Evolutionary conservation across 2,329 filamentous ascomycete species (phyloP).

Genomic region (Pochonia chlamydosporia): DNA sequence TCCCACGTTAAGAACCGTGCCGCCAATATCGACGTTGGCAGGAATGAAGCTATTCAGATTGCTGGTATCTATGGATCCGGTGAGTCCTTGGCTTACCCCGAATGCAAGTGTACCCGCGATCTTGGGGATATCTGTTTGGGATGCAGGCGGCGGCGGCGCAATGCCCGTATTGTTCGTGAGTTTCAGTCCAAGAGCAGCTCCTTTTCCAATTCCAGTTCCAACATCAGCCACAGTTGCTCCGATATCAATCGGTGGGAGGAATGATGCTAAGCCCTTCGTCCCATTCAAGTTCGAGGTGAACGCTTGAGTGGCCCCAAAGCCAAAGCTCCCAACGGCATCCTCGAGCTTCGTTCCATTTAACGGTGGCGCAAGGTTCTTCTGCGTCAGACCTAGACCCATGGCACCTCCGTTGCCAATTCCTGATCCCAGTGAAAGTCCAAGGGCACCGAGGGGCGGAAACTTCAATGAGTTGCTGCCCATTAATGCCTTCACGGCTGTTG

Average conservation of each 20-base stretch:
- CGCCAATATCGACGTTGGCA: conserved; percentile 4
- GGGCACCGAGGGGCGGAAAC: conserved; percentile 11
- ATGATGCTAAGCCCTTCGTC: conserved; percentile 1
- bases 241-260: conserved; percentile 8
- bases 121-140: conserved; percentile 4
- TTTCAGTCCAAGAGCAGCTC: conserved; percentile 4
- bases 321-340: conserved; percentile 19
- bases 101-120: conserved; percentile 5
- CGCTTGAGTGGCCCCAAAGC: conserved; percentile 21
- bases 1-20: conserved; percentile 10
- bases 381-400: conserved; percentile 16
- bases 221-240: conserved; percentile 1
- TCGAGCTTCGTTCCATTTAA: conserved; percentile 15
- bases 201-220: conserved; percentile 6
- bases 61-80: neutral
- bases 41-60: neutral
- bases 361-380: conserved; percentile 10
- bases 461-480: conserved; percentile 11
- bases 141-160: conserved; percentile 1
- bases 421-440: conserved; percentile 16
- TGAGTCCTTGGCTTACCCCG: conserved; percentile 2
- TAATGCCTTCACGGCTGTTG: conserved; percentile 20
- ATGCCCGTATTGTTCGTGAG: conserved; percentile 4
- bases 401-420: conserved; percentile 19
- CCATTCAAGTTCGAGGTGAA: conserved; percentile 19